Conservation (phyloP, 768 basidiomycete genomes). For the Neoboletus subvelutipes region DNA sequence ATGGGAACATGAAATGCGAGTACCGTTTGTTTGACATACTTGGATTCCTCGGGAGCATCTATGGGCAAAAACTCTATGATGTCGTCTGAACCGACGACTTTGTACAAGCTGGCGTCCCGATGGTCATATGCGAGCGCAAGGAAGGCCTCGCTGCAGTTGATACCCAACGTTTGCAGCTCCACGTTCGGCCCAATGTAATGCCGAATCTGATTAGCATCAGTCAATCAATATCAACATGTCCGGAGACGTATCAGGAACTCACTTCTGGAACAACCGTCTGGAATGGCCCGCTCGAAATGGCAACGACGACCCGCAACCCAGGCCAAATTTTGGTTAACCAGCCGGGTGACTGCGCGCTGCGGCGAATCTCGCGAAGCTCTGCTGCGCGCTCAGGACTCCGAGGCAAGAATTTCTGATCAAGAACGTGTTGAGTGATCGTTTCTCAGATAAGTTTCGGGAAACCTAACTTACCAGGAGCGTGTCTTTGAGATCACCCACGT, state of each 20-base stretch:
- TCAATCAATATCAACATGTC: background rate
- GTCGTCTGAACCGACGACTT: constrained; percentile 26
- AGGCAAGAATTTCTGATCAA: constrained; percentile 17
- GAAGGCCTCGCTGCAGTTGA: constrained; percentile 26
- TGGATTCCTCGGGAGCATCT: constrained; percentile 23
- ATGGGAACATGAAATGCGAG: background rate
- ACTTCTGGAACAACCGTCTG: constrained; percentile 24
- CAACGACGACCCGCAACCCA: constrained; percentile 9
- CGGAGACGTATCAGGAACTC: background rate
- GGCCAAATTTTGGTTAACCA: constrained; percentile 26
- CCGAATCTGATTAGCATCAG: constrained; percentile 9
- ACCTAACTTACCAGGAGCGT: constrained; percentile 1
- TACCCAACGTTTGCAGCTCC: constrained; percentile 18
- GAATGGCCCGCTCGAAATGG: constrained; percentile 26
- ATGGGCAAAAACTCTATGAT: constrained; percentile 21
- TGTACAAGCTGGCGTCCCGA: constrained; percentile 23
- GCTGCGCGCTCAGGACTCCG: constrained; percentile 16
- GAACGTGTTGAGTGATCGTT: background rate
- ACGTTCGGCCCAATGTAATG: constrained; percentile 22
- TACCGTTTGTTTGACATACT: constrained; percentile 20
- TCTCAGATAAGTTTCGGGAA: background rate
- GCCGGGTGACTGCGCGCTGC: constrained; percentile 3
- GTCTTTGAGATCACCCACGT: constrained; percentile 15
- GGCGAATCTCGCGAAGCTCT: constrained; percentile 14
- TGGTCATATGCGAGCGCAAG: constrained; percentile 24